Evolutionary conservation across 495 filamentous ascomycete species (phyloP).

Genomic region (Aspergillus baeticus): DNA sequence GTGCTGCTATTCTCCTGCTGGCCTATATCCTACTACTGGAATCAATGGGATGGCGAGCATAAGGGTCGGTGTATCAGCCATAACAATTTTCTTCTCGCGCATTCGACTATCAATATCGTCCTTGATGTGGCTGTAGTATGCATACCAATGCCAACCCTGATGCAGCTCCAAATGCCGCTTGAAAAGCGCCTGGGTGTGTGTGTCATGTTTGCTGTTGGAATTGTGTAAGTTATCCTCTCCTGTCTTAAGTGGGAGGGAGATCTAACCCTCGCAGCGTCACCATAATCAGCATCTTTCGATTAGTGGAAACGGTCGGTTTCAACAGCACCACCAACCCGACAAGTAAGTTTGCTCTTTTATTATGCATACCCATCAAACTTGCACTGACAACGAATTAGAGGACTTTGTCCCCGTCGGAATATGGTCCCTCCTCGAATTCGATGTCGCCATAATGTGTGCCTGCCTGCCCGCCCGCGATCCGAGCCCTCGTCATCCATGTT

Average conservation of each 20-base stretch:
- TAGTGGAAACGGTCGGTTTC: conserved; percentile 18
- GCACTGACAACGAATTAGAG: conserved; percentile 8
- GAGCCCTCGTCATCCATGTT: conserved; percentile 10
- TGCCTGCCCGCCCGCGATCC: conserved; percentile 22
- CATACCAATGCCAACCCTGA: conserved; percentile 29
- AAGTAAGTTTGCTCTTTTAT: conserved; percentile 6
- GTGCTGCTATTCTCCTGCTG: conserved; percentile 32
- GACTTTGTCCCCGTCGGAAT: conserved; percentile 19
- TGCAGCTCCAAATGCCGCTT: conserved; percentile 19
- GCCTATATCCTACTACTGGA: conserved; percentile 36
- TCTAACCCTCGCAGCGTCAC: conserved; percentile 16
- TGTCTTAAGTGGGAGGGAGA: neutral
- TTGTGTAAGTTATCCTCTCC: conserved; percentile 21
- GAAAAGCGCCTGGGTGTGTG: conserved; percentile 21
- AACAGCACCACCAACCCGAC: conserved; percentile 21
- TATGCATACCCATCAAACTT: neutral
- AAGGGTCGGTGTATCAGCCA: conserved; percentile 31
- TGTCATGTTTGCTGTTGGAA: conserved; percentile 22
- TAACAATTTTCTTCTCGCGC: conserved; percentile 27
- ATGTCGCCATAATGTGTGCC: conserved; percentile 18
- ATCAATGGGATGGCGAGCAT: conserved; percentile 29
- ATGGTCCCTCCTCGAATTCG: conserved; percentile 22
- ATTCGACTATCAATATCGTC: conserved; percentile 38
- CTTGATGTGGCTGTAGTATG: conserved; percentile 43
- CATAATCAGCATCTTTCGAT: conserved; percentile 20